Evolutionary conservation across 139 green algal species (phyloP), one percentile per base, ranked within the genome.

Genomic region (Chloropicon primus): DNA sequence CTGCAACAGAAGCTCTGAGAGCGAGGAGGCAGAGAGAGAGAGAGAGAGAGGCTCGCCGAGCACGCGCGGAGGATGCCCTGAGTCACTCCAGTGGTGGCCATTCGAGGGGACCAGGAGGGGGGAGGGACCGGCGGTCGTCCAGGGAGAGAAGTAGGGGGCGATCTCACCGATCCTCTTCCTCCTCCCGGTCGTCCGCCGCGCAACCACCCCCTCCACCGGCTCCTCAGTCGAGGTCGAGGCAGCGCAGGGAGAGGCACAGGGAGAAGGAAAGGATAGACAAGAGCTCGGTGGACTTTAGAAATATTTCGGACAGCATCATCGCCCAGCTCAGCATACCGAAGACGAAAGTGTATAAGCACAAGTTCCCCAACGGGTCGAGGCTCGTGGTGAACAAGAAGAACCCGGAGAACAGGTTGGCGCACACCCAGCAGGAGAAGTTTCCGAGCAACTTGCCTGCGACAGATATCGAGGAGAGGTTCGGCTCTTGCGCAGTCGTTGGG

Each of bases 401-500:
- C 41, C 41, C 41, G 41, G 41, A 62, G 10, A 62, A 62, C 41
- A 62, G 41, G 41, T 17, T 62, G 41, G 41, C 41, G 41, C 41
- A 62, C 41, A 62, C 41, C 41, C 41, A 62, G 71, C 71, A 74
- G 71, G 24, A 74, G 71, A 26, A 74, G 71, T 27, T 21, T 5
- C 71, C 23, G 5, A 21, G 3, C 23, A 74, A 74, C 23, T 26
- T 74, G 71, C 71, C 71, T 21, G 23, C 5, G 17, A 5, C 71
- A 10, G 77, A 79, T 26, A 79, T 72, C 2, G 24, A 25, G n/a
- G 41, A 53, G 71, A 62, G 77, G 2, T 79, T 54, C 29, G 53
- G 28, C 21, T 79, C 77, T 2, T 81, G 77, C 25, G 77, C 77
- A 1, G 77, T 81, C 1, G 77, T 81, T 21, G 77, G 77, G 21